These are phyloP conservation scores for Fistulifera solaris DNA, from an alignment of 108 stramenopile species.

Conservation along the genomic window DNA sequence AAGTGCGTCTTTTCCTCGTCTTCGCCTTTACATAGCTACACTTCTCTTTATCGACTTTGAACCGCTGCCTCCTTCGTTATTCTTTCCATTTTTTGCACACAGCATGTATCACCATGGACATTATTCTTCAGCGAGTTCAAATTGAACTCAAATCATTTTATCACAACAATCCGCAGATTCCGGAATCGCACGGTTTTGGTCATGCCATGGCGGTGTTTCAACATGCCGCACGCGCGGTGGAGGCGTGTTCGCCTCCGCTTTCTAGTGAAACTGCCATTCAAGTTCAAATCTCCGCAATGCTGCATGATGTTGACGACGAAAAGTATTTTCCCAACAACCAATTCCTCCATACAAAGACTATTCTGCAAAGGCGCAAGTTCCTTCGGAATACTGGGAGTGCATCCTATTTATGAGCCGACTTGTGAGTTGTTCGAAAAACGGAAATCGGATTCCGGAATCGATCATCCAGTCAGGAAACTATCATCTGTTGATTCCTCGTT, in stretches of 20 bases:
- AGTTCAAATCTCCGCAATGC: constrained; percentile 43
- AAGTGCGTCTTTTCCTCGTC: no score
- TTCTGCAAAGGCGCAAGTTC: constrained; percentile 20
- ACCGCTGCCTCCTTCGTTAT: no score
- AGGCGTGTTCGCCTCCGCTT: constrained; percentile 3
- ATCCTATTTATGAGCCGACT: constrained; percentile 49
- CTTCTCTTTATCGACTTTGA: no score
- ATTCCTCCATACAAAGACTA: constrained; percentile 29
- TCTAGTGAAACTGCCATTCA: constrained; percentile 20
- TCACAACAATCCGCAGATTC: constrained; percentile 29
- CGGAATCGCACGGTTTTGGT: constrained; percentile 40
- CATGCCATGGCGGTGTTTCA: constrained; percentile 43
- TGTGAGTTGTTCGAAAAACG: constrained; percentile 53
- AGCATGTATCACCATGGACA: no score
- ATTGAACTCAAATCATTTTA: constrained; percentile 16
- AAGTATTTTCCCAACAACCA: constrained; percentile 44
- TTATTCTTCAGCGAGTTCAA: no score
- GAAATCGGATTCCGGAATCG: constrained; percentile 36
- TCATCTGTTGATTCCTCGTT: constrained; percentile 50
- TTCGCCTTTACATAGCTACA: no score
- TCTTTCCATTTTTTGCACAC: no score
- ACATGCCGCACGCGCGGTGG: constrained; percentile 35
- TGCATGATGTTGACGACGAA: constrained; percentile 62
- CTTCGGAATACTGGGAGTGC: not conserved
- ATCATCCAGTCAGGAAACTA: constrained; percentile 18